Evolutionary conservation across 164 flowering plant genomes (phyloP), one percentile per base, ranked within the genome.

Genomic region (Pachysandra terminalis): DNA sequence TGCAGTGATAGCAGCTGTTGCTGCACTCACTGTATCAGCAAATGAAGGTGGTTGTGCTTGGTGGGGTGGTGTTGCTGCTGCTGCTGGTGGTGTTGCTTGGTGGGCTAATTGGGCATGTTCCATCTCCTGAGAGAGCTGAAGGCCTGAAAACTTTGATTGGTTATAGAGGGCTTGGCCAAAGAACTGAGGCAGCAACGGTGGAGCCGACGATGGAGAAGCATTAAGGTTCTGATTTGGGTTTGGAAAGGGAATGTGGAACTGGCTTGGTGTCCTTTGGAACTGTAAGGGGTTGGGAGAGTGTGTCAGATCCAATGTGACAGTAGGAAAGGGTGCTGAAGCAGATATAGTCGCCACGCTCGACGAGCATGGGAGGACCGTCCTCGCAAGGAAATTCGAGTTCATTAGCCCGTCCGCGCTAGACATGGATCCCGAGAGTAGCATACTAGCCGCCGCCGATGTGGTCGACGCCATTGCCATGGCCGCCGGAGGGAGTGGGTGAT

Each of bases 241-340:
- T 26, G 80, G 74, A 76, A 84, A 82, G 9, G 85, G 88, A 27
- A 79, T 59, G 2, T 80, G 84, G 69, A 87, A 80, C 21, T 83
- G 91, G 75, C 69, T 66, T 41, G 77, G 78, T 48, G 86, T 80
- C 65, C 79, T 82, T 69, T 80, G 92, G 74, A 75, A 64, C 27
- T 81, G 92, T 48, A 84, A 75, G 12, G 84, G 79, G 68, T 72
- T 79, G 13, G 85, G 84, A 16, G 65, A 49, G 53, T 84, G 85
- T 17, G 96, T 90, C 14, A 88, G 84, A 79, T 88, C 94, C 49
- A 92, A 75, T 60, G 94, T 90, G 32, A 90, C 84, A 21, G 96
- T 90, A 0, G 96, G 97, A 52, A 92, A 90, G 0, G 96, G 96
- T 17, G 92, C 90, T 0, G 96, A 87, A 22, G 97, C 92, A 0